phyloP scores from a whole-genome alignment of 2,329 filamentous ascomycete genomes.

The Fusarium concolor region DNA sequence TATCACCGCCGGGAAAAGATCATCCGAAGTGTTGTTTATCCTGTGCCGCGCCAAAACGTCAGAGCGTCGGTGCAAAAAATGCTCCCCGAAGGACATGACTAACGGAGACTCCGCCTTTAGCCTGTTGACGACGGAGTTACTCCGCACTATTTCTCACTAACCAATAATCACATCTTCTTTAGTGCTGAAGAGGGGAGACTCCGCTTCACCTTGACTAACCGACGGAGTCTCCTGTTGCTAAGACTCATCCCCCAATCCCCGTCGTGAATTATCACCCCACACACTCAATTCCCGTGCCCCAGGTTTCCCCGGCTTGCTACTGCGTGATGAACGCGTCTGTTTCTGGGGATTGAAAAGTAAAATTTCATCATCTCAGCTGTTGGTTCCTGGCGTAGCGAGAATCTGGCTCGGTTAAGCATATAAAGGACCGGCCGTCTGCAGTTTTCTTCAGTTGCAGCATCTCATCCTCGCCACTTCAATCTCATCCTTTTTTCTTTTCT shows the following conservation, averaged over 20 bases:
- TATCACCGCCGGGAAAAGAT: conserved; percentile 3
- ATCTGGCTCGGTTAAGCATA: conserved; percentile 7
- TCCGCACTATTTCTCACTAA: neutral
- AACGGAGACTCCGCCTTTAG: conserved; percentile 22
- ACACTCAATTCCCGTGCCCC: conserved; percentile 16
- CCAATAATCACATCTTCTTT: neutral
- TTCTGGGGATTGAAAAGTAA: conserved; percentile 10
- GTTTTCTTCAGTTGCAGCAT: neutral
- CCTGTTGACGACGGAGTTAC: conserved; percentile 1
- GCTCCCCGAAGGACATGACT: neutral
- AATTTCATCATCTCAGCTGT: neutral
- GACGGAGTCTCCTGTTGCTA: conserved; percentile 24
- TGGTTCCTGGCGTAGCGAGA: neutral
- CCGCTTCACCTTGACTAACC: neutral
- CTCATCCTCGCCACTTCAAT: too few relatives aligned
- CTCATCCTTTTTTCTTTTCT: neutral
- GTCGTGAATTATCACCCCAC: conserved; percentile 26
- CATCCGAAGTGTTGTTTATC: neutral
- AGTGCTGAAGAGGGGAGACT: neutral
- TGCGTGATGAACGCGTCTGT: conserved; percentile 5
- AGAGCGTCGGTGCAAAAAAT: neutral
- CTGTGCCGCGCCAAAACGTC: neutral
- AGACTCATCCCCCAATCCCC: conserved; percentile 20
- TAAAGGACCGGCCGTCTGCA: conserved; percentile 13
- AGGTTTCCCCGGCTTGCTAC: conserved; percentile 31